phyloP scores from a whole-genome alignment of 257 asterid genomes.

The Solanum neorickii region DNA sequence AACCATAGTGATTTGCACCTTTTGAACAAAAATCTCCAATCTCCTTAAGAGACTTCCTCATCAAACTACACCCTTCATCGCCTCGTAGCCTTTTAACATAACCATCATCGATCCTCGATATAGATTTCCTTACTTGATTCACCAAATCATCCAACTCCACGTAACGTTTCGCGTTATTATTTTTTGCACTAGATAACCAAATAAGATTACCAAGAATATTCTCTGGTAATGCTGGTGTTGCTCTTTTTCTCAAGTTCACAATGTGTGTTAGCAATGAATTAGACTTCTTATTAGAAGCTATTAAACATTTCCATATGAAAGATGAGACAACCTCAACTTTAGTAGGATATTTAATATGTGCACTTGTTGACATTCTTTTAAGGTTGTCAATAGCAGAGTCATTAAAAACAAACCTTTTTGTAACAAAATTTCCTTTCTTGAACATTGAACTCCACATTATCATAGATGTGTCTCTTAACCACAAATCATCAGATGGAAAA shows the following conservation, averaged over 20 bases:
- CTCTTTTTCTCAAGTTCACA: conserved; percentile 47
- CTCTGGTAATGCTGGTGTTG: conserved; percentile 24
- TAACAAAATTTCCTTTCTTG: conserved; percentile 42
- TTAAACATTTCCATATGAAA: conserved; percentile 47
- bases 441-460: conserved; percentile 49
- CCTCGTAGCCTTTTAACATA: conserved; percentile 33
- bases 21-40: conserved; percentile 30
- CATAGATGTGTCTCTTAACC: conserved; percentile 42
- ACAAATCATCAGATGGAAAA: conserved; percentile 33
- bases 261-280: conserved; percentile 50
- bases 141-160: conserved; percentile 17
- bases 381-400: conserved; percentile 20
- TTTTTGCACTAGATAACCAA: conserved; percentile 47
- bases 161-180: neutral
- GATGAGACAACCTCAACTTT: conserved; percentile 61
- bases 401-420: conserved; percentile 51
- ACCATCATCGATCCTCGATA: conserved; percentile 25
- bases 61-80: conserved; percentile 23
- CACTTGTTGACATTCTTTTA: conserved; percentile 12
- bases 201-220: conserved; percentile 47
- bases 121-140: conserved; percentile 18
- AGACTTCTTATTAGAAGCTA: conserved; percentile 13
- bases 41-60: conserved; percentile 32
- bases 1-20: conserved; percentile 34
- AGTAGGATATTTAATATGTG: conserved; percentile 12